Base-by-base conservation (phyloP, 2,329 filamentous ascomycete species). In the Cordyceps farinosa region DNA sequence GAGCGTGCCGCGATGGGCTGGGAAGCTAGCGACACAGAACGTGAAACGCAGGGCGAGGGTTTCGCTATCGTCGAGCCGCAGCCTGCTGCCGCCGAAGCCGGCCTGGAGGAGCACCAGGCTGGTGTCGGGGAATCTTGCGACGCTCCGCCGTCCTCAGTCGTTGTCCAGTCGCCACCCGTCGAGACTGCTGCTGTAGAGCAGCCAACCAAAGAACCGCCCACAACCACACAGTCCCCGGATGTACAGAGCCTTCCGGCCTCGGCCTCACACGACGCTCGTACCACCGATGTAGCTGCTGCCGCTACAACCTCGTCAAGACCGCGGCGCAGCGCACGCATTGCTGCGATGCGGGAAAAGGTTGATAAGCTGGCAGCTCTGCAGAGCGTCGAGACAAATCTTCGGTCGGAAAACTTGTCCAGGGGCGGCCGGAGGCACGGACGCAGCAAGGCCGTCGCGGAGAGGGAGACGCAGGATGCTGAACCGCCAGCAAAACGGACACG, bases 271-370 rank as follows among this genome's bases (percentile, higher is more conserved):
- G 32, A 7, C 38, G 3, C 27, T n/a, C 11, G 22, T 29, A 27
- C n/a, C 15, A 17, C n/a, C 29, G 32, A 9, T 2, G 22, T 34
- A 30, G 32, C 3, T 32, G n/a, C 45, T n/a, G 1, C n/a, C 13
- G 30, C 44, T 13, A 3, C 30, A 15, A 6, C 44, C 9, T 6
- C 17, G n/a, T 9, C 29, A 13, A 22, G 6, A 17, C 57, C 36
- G 34, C 57, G 57, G 15, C 40, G 57, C 15, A 60, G 57, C 8
- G 34, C 45, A 15, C 57, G 57, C 47, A 60, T 60, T 22, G 57
- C 57, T 15, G 34, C 36, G 34, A 30, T 15, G 45, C 45, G 27
- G 13, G 22, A 32, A 32, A 51, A 51, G 22, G 57, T 36, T 2
- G 15, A 45, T 1, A 42, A 58, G 32, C 6, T 38, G 32, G 22